phyloP scores from a whole-genome alignment of 2,329 filamentous ascomycete species.

The Colletotrichum trifolii region DNA sequence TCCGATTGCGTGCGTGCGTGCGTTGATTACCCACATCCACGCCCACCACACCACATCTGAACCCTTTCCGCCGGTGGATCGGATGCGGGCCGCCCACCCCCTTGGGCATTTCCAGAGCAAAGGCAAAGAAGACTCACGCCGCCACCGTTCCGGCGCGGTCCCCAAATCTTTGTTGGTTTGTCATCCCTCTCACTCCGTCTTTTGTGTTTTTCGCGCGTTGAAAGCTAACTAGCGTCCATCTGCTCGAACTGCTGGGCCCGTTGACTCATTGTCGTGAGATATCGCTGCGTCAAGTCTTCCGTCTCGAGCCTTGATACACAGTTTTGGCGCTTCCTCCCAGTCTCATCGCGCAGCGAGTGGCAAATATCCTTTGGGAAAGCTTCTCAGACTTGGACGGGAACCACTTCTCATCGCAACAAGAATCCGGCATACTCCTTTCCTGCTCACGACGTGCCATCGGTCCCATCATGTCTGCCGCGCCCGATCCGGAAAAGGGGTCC shows the following conservation, averaged over 20 bases:
- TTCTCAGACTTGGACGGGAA: neutral
- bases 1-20: conserved; percentile 31
- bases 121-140: neutral
- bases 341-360: neutral
- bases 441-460: neutral
- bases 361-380: too few species aligned
- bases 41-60: conserved; percentile 1
- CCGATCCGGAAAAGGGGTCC: conserved; percentile 32
- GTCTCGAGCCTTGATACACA: conserved; percentile 15
- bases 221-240: neutral
- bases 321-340: neutral
- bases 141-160: conserved; percentile 9
- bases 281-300: conserved; percentile 10
- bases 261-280: conserved; percentile 4
- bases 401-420: too few species aligned
- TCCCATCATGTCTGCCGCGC: conserved; percentile 22
- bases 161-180: conserved; percentile 15
- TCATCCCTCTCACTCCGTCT: conserved; percentile 1
- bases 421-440: too few species aligned
- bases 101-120: neutral
- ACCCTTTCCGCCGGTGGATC: conserved; percentile 26
- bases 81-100: conserved; percentile 26
- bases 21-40: conserved; percentile 24
- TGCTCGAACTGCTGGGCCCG: too few species aligned
- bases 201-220: neutral